phyloP scores from a whole-genome alignment of 2,329 filamentous ascomycete genomes.

The Paracamarosporium sp. region DNA sequence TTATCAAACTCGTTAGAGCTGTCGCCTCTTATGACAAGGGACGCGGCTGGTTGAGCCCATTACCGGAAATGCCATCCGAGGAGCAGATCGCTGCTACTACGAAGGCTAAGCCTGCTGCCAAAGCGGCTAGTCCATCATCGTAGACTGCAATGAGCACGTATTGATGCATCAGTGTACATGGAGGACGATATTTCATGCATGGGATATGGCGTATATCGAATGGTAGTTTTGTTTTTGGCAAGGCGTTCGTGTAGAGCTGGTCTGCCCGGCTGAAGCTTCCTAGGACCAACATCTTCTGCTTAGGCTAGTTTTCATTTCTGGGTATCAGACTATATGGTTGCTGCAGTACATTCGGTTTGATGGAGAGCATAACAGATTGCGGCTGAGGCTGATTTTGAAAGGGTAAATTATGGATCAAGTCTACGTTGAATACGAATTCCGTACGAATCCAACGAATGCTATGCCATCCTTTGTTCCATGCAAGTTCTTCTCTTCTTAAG shows the following conservation, averaged over 20 bases:
- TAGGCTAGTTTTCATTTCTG: background rate
- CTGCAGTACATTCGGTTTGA: background rate
- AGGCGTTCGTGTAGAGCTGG: background rate
- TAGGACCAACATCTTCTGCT: background rate
- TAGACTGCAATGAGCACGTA: background rate
- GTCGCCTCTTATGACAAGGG: constrained; percentile 40
- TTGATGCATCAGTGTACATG: background rate
- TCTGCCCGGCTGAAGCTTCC: background rate
- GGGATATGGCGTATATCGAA: background rate
- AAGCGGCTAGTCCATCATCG: constrained; percentile 5
- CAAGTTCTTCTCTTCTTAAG: no score
- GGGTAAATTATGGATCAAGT: no score
- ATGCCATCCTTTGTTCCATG: background rate
- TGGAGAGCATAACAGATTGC: background rate
- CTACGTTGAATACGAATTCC: no score
- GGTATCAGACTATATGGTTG: background rate
- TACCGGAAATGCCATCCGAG: constrained; percentile 38
- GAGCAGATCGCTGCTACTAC: constrained; percentile 33
- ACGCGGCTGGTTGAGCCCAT: constrained; percentile 36
- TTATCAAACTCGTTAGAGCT: constrained; percentile 54
- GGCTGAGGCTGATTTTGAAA: no score
- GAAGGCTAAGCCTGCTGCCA: constrained; percentile 8
- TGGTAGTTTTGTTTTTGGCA: background rate
- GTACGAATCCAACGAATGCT: no score
- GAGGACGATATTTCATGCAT: background rate